A percentile compares a stretch with the other conserved stretches of the same genome.
Evolutionary conservation across 768 basidiomycete species (phyloP).

Genomic region (Pulveroboletus sp.): DNA sequence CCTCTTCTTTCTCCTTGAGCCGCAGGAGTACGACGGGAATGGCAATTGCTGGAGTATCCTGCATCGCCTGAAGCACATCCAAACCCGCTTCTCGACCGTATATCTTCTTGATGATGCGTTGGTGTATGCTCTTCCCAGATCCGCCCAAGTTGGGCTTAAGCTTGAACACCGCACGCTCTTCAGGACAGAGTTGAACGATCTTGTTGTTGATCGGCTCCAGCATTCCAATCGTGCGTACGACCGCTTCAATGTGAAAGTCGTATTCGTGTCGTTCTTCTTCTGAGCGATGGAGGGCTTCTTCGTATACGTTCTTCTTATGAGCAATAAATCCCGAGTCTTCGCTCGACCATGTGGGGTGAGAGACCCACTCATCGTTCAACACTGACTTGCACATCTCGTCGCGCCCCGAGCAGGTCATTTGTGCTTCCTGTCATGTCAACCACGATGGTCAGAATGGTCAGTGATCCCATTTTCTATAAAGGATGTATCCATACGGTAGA

Average conservation of each 20-base stretch:
- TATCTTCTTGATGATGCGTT: slow-evolving; percentile 93
- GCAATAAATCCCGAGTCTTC: slow-evolving; percentile 91
- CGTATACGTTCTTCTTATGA: slow-evolving; percentile 92
- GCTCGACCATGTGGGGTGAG: slow-evolving; percentile 91
- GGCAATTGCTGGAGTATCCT: slow-evolving; percentile 84
- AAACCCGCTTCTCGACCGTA: slow-evolving; percentile 84
- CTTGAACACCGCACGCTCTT: slow-evolving; percentile 78
- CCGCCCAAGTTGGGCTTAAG: slow-evolving; percentile 87
- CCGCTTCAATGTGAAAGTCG: slow-evolving; percentile 97
- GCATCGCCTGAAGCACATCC: slow-evolving; percentile 82
- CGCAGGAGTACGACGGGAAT: slow-evolving; percentile 87
- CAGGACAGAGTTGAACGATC: slow-evolving; percentile 69
- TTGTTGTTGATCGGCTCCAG: slow-evolving; percentile 91
- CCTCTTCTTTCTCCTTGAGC: slow-evolving; percentile 94
- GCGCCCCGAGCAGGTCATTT: slow-evolving; percentile 87
- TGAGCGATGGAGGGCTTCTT: slow-evolving; percentile 92
- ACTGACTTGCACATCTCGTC: slow-evolving; percentile 97
- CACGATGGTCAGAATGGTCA: slow-evolving; percentile 1
- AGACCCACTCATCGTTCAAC: slow-evolving; percentile 97
- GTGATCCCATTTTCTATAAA: background rate
- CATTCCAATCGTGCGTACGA: slow-evolving; percentile 82
- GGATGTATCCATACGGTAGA: slow-evolving; percentile 51
- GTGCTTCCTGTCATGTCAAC: slow-evolving; percentile 58
- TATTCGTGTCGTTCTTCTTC: slow-evolving; percentile 99
- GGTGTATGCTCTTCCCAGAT: slow-evolving; percentile 80